These are phyloP conservation scores for Crucibulum laeve DNA, from an alignment of 768 basidiomycete genomes.

Conservation along the genomic window DNA sequence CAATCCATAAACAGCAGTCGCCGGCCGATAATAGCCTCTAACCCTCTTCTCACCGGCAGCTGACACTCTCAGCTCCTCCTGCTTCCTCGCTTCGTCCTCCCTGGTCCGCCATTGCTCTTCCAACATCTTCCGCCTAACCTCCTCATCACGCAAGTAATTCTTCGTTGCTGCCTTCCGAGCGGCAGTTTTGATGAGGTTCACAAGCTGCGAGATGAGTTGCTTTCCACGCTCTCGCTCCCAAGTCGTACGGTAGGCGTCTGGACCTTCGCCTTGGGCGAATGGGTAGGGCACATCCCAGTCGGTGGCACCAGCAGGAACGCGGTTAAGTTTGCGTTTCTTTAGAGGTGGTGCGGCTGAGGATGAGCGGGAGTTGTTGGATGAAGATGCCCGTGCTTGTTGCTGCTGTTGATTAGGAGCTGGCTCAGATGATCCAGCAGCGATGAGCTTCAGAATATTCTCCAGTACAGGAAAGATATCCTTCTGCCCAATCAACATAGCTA, in stretches of 20 bases:
- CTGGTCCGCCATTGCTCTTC: conserved; percentile 5
- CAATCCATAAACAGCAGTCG: conserved; percentile 25
- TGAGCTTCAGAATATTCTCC: conserved; percentile 54
- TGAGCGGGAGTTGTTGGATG: not conserved
- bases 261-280: conserved; percentile 67
- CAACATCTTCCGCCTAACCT: conserved; percentile 7
- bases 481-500: conserved; percentile 55
- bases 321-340: conserved; percentile 61
- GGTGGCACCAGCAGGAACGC: conserved; percentile 73
- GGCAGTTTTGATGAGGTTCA: conserved; percentile 56
- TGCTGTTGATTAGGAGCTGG: not conserved
- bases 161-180: conserved; percentile 57
- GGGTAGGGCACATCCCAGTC: conserved; percentile 87
- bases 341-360: conserved; percentile 16
- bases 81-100: not conserved
- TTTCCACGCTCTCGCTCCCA: conserved; percentile 67
- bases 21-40: conserved; percentile 26
- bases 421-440: conserved; percentile 30
- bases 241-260: conserved; percentile 52
- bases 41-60: conserved; percentile 4
- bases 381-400: not conserved
- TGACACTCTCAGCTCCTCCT: conserved; percentile 4
- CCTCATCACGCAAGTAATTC: conserved; percentile 32
- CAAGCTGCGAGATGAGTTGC: conserved; percentile 57
- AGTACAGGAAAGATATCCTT: conserved; percentile 66